Evolutionary conservation across 2,329 filamentous ascomycete species (phyloP), one percentile per base, ranked within the genome.

Genomic region (Ascochyta pisi): DNA sequence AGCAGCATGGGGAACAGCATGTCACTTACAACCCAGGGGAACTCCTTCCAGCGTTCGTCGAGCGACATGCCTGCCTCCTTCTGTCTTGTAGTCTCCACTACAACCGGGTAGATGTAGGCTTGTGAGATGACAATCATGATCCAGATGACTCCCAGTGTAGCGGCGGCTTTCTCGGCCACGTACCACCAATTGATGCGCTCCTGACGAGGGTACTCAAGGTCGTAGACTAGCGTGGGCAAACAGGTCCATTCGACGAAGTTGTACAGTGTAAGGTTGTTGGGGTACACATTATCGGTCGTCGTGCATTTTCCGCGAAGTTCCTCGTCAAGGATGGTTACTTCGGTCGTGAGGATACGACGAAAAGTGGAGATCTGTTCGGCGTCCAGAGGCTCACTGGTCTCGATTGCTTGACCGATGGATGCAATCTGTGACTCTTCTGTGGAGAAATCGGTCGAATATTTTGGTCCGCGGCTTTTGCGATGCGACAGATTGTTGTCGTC

Each of bases 51-150:
- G 42, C 90, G 83, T 57, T 85, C 79, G 3, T 78, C 73, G 6
- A 90, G 77, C 0, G 86, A 79, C 73, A 89, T 79, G 6, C 85
- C 85, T 1, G 80, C 78, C 64, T 90, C 87, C 73, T 89, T 90
- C 83, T 89, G 87, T 57, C 80, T 78, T 29, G 90, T 76, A 0
- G 87, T 86, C 64, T 84, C 79, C 69, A 89, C 83, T 2, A 92
- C 88, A 0, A 91, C 84, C 0, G 90, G 90, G 67, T 91, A 92
- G 62, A 93, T 91, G 66, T 86, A 91, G 22, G 87, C 83, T 76
- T 93, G 89, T 0, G 87, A 89, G 47, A 93, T 81, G 69, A 91
- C 85, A 59, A 91, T 88, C 90, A 93, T 93, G 59, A 92, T 85
- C 66, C 88, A 87, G 35, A 92, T 84, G 52, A 90, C 81, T 6